Conservation (phyloP, 2,329 filamentous ascomycete species). For the Lachnellula hyalina region DNA sequence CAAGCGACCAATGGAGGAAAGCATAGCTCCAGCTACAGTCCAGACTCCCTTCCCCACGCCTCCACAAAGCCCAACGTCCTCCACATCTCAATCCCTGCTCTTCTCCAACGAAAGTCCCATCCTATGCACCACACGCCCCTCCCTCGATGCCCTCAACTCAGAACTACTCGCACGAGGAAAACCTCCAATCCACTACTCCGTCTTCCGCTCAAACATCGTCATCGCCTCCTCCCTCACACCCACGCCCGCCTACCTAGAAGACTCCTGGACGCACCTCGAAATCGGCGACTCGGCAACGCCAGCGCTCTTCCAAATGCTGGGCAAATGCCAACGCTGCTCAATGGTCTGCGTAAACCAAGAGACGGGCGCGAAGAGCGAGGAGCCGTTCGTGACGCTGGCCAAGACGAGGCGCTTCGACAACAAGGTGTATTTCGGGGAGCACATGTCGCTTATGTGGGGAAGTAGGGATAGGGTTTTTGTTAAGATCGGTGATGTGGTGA, state of each 20-base stretch:
- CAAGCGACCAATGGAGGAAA: conserved; percentile 19
- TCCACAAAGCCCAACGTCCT: conserved; percentile 49
- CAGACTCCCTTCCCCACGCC: conserved; percentile 51
- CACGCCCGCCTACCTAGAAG: conserved; percentile 66
- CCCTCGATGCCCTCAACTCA: conserved; percentile 71
- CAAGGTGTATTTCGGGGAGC: background rate
- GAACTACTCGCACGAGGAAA: conserved; percentile 59
- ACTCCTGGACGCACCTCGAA: conserved; percentile 63
- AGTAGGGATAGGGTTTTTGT: background rate
- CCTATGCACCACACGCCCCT: conserved; percentile 73
- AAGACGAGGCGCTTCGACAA: background rate
- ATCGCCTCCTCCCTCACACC: conserved; percentile 42
- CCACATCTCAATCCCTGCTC: conserved; percentile 52
- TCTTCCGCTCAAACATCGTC: conserved; percentile 87
- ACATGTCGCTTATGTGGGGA: background rate
- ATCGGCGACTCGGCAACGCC: conserved; percentile 49
- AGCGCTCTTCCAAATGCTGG: conserved; percentile 65
- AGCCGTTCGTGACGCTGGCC: conserved; percentile 47
- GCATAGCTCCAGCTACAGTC: conserved; percentile 28
- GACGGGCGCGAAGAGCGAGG: conserved; percentile 70
- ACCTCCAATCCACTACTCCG: conserved; percentile 62
- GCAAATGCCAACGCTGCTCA: conserved; percentile 82
- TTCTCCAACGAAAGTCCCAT: conserved; percentile 94
- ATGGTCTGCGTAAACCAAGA: conserved; percentile 94
- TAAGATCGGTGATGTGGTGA: background rate